These are phyloP conservation scores for Penicillium parvum DNA, from an alignment of 495 filamentous ascomycete species.

Conservation along the genomic window DNA sequence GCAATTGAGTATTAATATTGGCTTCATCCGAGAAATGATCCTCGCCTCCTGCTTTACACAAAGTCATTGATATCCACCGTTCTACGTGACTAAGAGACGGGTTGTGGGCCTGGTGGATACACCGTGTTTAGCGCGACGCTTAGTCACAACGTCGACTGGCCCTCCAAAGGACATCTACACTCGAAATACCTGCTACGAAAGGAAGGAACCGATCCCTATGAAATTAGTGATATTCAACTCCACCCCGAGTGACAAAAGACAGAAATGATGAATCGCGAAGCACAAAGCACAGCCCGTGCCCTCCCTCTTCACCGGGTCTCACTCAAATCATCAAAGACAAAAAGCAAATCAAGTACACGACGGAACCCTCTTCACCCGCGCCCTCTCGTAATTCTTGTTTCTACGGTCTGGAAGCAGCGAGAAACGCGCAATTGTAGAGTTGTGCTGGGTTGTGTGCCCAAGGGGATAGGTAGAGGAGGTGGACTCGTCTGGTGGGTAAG, in stretches of 20 bases:
- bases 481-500: conserved; percentile 1
- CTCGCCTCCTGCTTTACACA: background rate
- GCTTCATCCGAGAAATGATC: too few relatives aligned
- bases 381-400: conserved; percentile 28
- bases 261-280: background rate
- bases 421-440: conserved; percentile 15
- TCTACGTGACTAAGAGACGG: conserved; percentile 8
- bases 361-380: conserved; percentile 13
- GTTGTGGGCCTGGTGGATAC: conserved; percentile 18
- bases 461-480: conserved; percentile 6
- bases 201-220: background rate
- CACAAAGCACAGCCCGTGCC: background rate
- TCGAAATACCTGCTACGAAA: background rate
- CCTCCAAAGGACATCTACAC: background rate
- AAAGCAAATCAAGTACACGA: conserved; percentile 17
- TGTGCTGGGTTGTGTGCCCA: conserved; percentile 2
- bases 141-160: conserved; percentile 5
- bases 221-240: conserved; percentile 4
- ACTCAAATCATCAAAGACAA: background rate
- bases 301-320: background rate
- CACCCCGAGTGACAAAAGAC: conserved; percentile 1
- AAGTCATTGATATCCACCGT: background rate
- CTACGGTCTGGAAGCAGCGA: conserved; percentile 23
- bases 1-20: too few relatives aligned
- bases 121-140: conserved; percentile 6